These are phyloP conservation scores for Nakataea oryzae DNA, from an alignment of 2,329 filamentous ascomycete species.

Conservation along the genomic window DNA sequence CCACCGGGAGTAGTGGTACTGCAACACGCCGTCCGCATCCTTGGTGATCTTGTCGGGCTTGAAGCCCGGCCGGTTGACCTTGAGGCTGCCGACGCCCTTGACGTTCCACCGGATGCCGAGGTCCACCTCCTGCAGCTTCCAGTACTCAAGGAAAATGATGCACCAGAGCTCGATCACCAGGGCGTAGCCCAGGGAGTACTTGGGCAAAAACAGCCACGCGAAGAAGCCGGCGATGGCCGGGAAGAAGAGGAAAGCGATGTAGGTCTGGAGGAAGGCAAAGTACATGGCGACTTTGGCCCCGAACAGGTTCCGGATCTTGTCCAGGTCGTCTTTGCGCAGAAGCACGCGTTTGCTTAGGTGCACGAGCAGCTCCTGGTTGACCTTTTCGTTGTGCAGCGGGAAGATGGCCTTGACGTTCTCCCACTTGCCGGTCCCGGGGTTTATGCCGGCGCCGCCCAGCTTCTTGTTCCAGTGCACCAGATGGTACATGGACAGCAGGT, in stretches of 20 bases:
- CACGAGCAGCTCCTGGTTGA: constrained; percentile 42
- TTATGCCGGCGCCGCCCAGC: constrained; percentile 56
- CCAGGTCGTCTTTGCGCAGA: constrained; percentile 42
- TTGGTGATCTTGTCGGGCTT: constrained; percentile 48
- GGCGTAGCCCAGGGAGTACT: constrained; percentile 75
- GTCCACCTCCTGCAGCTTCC: constrained; percentile 88
- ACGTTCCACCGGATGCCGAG: constrained; percentile 84
- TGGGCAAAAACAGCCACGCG: constrained; percentile 72
- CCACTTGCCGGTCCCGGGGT: constrained; percentile 59
- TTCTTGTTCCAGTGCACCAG: constrained; percentile 48
- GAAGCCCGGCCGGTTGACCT: constrained; percentile 61
- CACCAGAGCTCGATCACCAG: constrained; percentile 75
- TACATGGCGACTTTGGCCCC: constrained; percentile 87
- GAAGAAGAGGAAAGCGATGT: constrained; percentile 77
- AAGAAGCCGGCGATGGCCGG: constrained; percentile 68
- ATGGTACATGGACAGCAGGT: constrained; percentile 60
- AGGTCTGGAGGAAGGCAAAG: constrained; percentile 87
- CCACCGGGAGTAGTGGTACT: constrained; percentile 51
- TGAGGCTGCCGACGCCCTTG: constrained; percentile 70
- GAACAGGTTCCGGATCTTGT: constrained; percentile 49
- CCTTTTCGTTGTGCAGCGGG: constrained; percentile 47
- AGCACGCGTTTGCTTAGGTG: constrained; percentile 48
- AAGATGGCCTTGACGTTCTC: constrained; percentile 61
- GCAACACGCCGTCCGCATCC: constrained; percentile 53
- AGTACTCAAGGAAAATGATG: constrained; percentile 85